Conservation (phyloP, 352 stramenopile species). For the Globisporangium paroecandrum region DNA sequence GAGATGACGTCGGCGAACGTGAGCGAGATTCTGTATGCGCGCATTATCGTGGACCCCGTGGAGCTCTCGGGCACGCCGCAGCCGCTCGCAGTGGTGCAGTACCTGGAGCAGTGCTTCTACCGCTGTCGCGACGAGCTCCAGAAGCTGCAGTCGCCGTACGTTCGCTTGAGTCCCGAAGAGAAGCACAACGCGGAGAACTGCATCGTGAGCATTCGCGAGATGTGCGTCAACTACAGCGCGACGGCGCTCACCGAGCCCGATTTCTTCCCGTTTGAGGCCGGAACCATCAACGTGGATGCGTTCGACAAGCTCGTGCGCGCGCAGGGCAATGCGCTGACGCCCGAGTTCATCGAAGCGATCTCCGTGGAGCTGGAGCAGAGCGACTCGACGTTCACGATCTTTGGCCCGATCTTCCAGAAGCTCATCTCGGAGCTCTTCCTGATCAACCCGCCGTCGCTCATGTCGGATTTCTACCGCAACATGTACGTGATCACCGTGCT, state of each 20-base stretch:
- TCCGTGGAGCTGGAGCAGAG: slow-evolving; percentile 50
- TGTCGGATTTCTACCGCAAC: slow-evolving; percentile 76
- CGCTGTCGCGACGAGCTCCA: slow-evolving; percentile 66
- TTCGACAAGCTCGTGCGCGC: slow-evolving; percentile 67
- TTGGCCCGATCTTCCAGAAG: slow-evolving; percentile 79
- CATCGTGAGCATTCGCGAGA: slow-evolving; percentile 54
- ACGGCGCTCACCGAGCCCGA: slow-evolving; percentile 81
- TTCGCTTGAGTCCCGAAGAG: slow-evolving; percentile 40
- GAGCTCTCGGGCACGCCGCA: slow-evolving; percentile 47
- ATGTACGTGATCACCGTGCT: slow-evolving; percentile 63
- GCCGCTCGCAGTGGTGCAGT: slow-evolving; percentile 56
- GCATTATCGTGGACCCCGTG: slow-evolving; percentile 54
- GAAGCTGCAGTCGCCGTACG: slow-evolving; percentile 61
- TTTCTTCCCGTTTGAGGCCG: slow-evolving; percentile 76
- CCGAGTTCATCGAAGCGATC: slow-evolving; percentile 57
- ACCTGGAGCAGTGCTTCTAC: slow-evolving; percentile 77
- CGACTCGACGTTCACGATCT: slow-evolving; percentile 45
- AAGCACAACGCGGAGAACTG: slow-evolving; percentile 53
- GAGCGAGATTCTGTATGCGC: slow-evolving; percentile 69
- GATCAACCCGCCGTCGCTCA: slow-evolving; percentile 71
- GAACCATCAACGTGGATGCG: slow-evolving; percentile 61
- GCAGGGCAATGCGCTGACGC: slow-evolving; percentile 49
- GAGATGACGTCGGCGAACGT: slow-evolving; percentile 38
- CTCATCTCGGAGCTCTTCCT: slow-evolving; percentile 74
- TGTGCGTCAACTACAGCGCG: slow-evolving; percentile 85